Evolutionary conservation across 176 grass and related monocot species (phyloP).

Genomic region (Eragrostis curvula): DNA sequence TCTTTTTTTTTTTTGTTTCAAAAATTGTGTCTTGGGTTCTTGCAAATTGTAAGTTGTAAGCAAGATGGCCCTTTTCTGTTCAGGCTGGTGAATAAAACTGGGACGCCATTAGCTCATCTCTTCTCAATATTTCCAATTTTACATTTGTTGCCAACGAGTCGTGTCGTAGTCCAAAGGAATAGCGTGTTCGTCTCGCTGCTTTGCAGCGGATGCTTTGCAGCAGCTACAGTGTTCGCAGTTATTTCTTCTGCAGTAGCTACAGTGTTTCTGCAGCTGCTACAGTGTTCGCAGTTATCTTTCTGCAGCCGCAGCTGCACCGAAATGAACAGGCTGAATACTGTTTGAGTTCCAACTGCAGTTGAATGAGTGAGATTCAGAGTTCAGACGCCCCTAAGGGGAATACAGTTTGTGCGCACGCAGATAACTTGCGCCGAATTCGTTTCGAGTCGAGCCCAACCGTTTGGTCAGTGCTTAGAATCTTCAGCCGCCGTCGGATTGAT

Average conservation of each 20-base stretch:
- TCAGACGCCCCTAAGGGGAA: neutral
- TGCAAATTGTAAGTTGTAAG: constrained; percentile 36
- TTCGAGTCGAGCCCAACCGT: too few species aligned
- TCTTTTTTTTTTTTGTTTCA: too few species aligned
- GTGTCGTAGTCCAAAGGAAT: neutral
- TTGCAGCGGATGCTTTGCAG: too few species aligned
- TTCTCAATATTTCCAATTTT: constrained; percentile 2
- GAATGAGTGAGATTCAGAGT: neutral
- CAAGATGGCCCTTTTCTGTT: constrained; percentile 8
- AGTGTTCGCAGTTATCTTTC: too few species aligned
- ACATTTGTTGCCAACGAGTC: neutral
- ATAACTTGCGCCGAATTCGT: neutral
- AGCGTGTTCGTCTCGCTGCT: too few species aligned
- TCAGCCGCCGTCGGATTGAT: neutral
- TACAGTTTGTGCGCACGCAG: neutral
- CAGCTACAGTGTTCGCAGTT: too few species aligned
- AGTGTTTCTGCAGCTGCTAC: too few species aligned
- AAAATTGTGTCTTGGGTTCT: too few species aligned
- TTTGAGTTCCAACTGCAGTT: neutral
- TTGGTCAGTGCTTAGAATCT: neutral
- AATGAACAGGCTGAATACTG: too few species aligned
- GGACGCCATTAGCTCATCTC: neutral
- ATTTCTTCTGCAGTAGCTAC: too few species aligned
- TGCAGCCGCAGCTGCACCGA: too few species aligned
- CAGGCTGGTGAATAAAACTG: constrained; percentile 32